Base-by-base conservation (phyloP, 805 yeast genomes). In the Huiozyma sinensis region DNA sequence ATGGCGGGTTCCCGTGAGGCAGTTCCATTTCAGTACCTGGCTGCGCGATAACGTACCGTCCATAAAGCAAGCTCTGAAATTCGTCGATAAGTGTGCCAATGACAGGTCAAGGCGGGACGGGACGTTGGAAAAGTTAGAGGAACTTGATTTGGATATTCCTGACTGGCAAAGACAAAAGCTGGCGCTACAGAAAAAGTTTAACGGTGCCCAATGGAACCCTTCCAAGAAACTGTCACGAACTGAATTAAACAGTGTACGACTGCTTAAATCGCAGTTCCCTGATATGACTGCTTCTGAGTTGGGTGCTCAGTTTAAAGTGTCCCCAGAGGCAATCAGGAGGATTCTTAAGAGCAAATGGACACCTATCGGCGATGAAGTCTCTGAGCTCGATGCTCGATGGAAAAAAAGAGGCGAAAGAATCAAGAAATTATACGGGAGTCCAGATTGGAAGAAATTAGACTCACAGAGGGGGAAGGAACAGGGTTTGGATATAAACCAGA, bases 281-380 rank as follows among this genome's bases (percentile, higher is more conserved):
- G 69, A 73, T n/a, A 50, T 83, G 42, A 75, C 73, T 4, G 71
- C 81, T 2, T 65, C 66, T 3, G 81, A 77, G 37, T 58, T 89
- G 6, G 81, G 87, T 0, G 67, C 72, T 31, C 73, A 72, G 55
- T 88, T 82, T 62, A 67, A 73, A 40, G 71, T 86, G 5, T 82
- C 92, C 1, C 90, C 94, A 1, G 94, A 88, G 51, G 84, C 89
- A 0, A 74, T 88, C 2, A 68, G 95, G 46, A 73, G 95, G 49
- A 86, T 89, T 13, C 58, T 89, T 50, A 79, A 77, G 57, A 79
- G 90, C 5, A 76, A 72, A 34, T 89, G 95, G 94, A 63, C 59
- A 12, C 95, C 95, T 0, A 68, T 61, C 5, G 71, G 69, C n/a
- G 84, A 80, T 47, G 72, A 67, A 35, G 70, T 61, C 5, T 60